Evolutionary conservation across 176 grass and related monocot genomes (phyloP), one percentile per base, ranked within the genome.

Genomic region (Carex scoparia): DNA sequence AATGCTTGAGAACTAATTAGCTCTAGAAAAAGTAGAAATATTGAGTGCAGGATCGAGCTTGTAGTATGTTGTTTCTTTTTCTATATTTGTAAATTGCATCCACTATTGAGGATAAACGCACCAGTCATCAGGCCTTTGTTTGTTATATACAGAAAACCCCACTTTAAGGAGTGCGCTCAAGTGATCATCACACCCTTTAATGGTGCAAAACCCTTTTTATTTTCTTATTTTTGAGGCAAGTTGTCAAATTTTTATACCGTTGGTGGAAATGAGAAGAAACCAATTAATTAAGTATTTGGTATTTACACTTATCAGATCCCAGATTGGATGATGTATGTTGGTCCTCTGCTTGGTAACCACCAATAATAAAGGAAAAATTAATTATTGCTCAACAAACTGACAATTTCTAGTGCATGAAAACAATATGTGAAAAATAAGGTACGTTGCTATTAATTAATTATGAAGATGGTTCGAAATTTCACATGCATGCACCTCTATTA

Each of bases 1-100:
- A 78, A 15, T 56, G 31, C 49, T 32, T 78, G 73, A 51, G 16
- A 55, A 56, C 32, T 77, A 77, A 27, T 78, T 78, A 31, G 49
- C 73, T 57, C 49, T 77, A 77, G 23, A 77, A 77, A 77, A 77
- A 56, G 72, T 77, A 31, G 72, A 77, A 77, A 56, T 56, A 77
- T 28, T 55, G 5, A 7, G 9, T 77, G 5, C 15, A 77, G 1
- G 42, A 23, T 23, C 23, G 23, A 30, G 7, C n/a, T 78, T 57
- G 23, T 57, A 5, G 74, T 51, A 78, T 78, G 51, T 33, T 55
- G 27, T 35, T 27, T 77, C 49, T 16, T 33, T 78, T 77, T 56
- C 49, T 77, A 28, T 69, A 10, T 56, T 57, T 78, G 51, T 78
- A 77, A 57, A 33, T 56, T 78, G 74, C 28, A 78, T 78, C 74